These are phyloP conservation scores for Tuctoria greenei DNA, from an alignment of 176 grass and related monocot species.

Conservation along the genomic window DNA sequence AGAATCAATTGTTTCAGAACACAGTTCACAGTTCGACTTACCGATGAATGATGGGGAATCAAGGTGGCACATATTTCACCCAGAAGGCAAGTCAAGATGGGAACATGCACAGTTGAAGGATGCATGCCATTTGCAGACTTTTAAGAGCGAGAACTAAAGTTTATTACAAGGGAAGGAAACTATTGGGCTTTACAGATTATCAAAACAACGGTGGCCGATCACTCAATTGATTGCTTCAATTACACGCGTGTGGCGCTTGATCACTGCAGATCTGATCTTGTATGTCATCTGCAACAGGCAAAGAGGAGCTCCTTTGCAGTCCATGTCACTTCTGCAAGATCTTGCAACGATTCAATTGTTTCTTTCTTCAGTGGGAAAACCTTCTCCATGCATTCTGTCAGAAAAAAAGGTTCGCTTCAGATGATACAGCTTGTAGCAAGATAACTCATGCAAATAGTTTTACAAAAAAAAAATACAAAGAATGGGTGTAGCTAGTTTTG, in stretches of 20 bases:
- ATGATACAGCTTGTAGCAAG: slow-evolving; percentile 3
- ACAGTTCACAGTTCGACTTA: neutral
- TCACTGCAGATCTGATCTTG: slow-evolving; percentile 4
- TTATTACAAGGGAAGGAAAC: slow-evolving; percentile 11
- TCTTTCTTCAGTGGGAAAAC: slow-evolving; percentile 83
- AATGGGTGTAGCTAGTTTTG: neutral
- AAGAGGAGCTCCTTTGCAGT: slow-evolving; percentile 94
- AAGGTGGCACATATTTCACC: neutral
- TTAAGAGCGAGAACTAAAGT: neutral
- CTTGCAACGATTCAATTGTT: slow-evolving; percentile 58
- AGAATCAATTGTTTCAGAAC: no score
- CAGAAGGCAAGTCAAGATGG: neutral
- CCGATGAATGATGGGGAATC: neutral
- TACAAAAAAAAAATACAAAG: neutral
- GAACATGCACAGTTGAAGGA: neutral
- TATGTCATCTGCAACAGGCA: slow-evolving; percentile 68
- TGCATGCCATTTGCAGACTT: neutral
- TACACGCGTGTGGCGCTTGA: slow-evolving; percentile 23
- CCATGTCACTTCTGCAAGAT: slow-evolving; percentile 88
- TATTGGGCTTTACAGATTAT: slow-evolving; percentile 44
- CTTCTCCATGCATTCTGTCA: slow-evolving; percentile 75
- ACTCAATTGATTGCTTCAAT: slow-evolving; percentile 17
- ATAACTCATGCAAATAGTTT: neutral
- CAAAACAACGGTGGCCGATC: slow-evolving; percentile 19
- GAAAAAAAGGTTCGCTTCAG: slow-evolving; percentile 10